A percentile compares a stretch with the other conserved stretches of the same genome.
Conservation (phyloP, 352 stramenopile genomes). For the Elongisporangium undulatum region DNA sequence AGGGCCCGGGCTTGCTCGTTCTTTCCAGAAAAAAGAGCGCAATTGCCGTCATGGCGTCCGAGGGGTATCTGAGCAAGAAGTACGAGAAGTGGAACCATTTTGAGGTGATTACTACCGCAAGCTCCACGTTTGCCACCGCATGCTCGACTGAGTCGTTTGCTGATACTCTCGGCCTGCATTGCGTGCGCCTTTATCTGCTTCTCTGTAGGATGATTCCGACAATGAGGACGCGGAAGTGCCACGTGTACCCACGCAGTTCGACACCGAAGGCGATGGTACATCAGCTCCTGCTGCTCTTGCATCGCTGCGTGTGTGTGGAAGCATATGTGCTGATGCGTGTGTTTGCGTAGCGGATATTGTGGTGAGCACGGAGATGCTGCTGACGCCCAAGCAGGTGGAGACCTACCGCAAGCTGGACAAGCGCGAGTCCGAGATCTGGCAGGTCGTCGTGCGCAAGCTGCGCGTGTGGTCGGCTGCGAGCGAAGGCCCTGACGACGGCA, state of each 20-base stretch:
- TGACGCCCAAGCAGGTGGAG: constrained; percentile 56
- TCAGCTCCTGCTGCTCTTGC: constrained; percentile 2
- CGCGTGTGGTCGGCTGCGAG: constrained; percentile 84
- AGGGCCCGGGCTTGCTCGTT: too few species aligned
- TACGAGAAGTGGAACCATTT: constrained; percentile 90
- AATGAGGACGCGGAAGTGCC: constrained; percentile 48
- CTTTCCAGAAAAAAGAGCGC: too few species aligned
- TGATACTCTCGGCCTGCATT: neutral
- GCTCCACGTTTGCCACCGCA: neutral
- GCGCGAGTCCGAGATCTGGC: constrained; percentile 82
- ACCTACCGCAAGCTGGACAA: constrained; percentile 70
- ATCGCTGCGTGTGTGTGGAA: neutral
- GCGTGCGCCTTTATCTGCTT: neutral
- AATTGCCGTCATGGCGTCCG: constrained; percentile 23
- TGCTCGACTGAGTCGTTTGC: neutral
- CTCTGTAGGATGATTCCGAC: constrained; percentile 51
- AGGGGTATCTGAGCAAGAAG: constrained; percentile 83
- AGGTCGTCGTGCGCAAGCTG: constrained; percentile 84
- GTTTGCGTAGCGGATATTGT: constrained; percentile 58
- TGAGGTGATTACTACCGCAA: constrained; percentile 29
- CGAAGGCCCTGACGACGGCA: constrained; percentile 40
- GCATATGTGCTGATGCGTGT: neutral
- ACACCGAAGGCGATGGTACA: constrained; percentile 75
- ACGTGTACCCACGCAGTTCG: constrained; percentile 74
- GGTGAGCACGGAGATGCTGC: constrained; percentile 68